These are phyloP conservation scores for Globisporangium yorkense DNA, from an alignment of 352 stramenopile genomes.

Conservation along the genomic window DNA sequence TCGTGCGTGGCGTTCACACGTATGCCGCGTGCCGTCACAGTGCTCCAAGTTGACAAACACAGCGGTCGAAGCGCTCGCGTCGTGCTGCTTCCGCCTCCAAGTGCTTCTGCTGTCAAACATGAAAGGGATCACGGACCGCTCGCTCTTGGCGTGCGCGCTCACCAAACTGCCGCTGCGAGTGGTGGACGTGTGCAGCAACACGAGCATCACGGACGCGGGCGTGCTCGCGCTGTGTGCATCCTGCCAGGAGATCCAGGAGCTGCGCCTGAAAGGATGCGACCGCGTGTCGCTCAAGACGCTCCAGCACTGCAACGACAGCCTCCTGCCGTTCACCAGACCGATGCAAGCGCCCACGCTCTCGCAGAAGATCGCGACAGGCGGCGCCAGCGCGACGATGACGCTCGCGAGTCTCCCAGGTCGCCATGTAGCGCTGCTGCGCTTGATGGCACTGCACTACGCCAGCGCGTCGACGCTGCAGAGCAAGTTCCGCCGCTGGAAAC, in stretches of 20 bases:
- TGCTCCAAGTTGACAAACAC: conserved; percentile 47
- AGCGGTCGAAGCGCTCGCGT: conserved; percentile 41
- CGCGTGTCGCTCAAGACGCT: conserved; percentile 35
- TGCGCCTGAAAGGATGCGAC: conserved; percentile 61
- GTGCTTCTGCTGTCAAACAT: conserved; percentile 33
- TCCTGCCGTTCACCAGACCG: conserved; percentile 39
- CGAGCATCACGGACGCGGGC: conserved; percentile 45
- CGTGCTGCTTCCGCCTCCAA: conserved; percentile 30
- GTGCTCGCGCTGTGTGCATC: conserved; percentile 25
- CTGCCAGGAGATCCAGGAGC: conserved; percentile 44
- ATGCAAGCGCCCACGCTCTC: conserved; percentile 24
- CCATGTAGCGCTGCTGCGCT: conserved; percentile 29
- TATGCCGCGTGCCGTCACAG: conserved; percentile 6
- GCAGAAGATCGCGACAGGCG: conserved; percentile 34
- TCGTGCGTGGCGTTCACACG: background rate
- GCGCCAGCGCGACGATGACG: conserved; percentile 21
- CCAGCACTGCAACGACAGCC: conserved; percentile 20
- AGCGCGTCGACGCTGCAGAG: conserved; percentile 33
- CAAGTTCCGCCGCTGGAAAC: conserved; percentile 36
- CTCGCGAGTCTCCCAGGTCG: conserved; percentile 24
- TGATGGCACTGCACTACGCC: conserved; percentile 31
- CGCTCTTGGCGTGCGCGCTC: conserved; percentile 33
- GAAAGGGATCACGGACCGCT: conserved; percentile 38
- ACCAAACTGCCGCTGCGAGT: conserved; percentile 34
- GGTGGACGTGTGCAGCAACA: conserved; percentile 57